Evolutionary conservation across 495 filamentous ascomycete genomes (phyloP).

Genomic region (Podospora anserina): DNA sequence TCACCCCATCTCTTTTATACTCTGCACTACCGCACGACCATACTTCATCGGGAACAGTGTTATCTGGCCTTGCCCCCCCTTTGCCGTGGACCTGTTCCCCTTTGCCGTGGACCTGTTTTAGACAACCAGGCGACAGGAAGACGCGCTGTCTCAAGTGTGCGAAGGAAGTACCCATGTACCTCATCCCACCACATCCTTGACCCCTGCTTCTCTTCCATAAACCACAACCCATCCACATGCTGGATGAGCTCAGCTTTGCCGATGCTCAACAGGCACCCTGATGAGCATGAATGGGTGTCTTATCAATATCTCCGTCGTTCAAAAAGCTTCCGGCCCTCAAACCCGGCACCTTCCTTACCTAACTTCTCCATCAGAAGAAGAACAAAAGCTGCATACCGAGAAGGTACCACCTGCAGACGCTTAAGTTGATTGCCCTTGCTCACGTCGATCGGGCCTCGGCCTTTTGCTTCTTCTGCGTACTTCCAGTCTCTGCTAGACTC

Average conservation of each 20-base stretch:
- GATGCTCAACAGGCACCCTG: conserved; percentile 19
- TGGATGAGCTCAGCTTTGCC: conserved; percentile 25
- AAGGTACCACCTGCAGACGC: conserved; percentile 24
- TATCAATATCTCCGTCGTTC: conserved; percentile 30
- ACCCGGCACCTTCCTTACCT: conserved; percentile 16
- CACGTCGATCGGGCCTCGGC: conserved; percentile 18
- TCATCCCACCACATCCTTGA: background rate
- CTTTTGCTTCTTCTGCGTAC: conserved; percentile 3
- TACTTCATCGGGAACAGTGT: background rate
- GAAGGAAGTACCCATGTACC: background rate
- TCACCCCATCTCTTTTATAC: background rate
- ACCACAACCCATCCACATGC: background rate
- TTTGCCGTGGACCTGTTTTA: too few species aligned
- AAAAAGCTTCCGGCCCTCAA: conserved; percentile 24
- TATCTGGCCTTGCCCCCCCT: too few species aligned
- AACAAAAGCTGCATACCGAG: background rate
- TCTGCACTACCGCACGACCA: background rate
- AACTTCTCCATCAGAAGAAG: background rate
- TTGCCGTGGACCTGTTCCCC: too few species aligned
- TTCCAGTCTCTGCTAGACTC: conserved; percentile 14
- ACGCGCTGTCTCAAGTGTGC: background rate
- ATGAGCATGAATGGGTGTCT: conserved; percentile 15
- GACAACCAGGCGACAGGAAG: too few species aligned
- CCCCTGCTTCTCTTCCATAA: background rate
- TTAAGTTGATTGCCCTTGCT: conserved; percentile 25